Conservation (phyloP, 2,329 filamentous ascomycete genomes). For the Byssothecium circinans region DNA sequence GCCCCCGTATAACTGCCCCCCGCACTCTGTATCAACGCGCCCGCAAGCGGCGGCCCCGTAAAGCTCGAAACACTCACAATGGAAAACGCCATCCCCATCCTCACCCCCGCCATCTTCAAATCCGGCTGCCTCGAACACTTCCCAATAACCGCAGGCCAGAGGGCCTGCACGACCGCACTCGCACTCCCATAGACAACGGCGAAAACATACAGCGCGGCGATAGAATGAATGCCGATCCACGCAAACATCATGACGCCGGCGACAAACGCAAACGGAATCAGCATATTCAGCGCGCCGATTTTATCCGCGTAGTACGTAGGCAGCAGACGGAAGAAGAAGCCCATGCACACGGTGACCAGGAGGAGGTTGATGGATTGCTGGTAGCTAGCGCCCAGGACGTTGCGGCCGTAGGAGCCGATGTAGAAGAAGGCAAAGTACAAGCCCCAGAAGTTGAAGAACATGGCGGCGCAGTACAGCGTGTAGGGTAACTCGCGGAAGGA, state of each 20-base stretch:
- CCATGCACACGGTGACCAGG: conserved; percentile 55
- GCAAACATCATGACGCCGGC: conserved; percentile 49
- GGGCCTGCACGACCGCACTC: conserved; percentile 32
- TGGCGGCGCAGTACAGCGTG: conserved; percentile 38
- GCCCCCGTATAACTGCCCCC: conserved; percentile 35
- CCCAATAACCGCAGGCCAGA: conserved; percentile 32
- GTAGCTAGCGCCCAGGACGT: conserved; percentile 52
- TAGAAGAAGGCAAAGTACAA: conserved; percentile 52
- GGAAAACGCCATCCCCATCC: conserved; percentile 43
- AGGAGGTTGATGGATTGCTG: conserved; percentile 57
- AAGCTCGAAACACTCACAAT: conserved; percentile 40
- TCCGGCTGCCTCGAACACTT: conserved; percentile 37
- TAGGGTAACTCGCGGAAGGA: conserved; percentile 48
- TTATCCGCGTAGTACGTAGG: conserved; percentile 47
- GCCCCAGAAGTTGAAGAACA: conserved; percentile 43
- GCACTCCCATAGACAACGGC: conserved; percentile 34
- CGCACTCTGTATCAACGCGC: conserved; percentile 34
- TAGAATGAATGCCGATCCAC: conserved; percentile 34
- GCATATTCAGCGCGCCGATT: conserved; percentile 51
- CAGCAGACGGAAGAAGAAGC: conserved; percentile 52
- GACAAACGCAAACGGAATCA: conserved; percentile 51
- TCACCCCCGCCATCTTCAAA: conserved; percentile 36
- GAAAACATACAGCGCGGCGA: conserved; percentile 32
- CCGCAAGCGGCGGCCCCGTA: conserved; percentile 40
- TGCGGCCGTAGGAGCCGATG: conserved; percentile 46